These are phyloP conservation scores for Candida odintsovae DNA, from an alignment of 805 yeast genomes.

Conservation along the genomic window DNA sequence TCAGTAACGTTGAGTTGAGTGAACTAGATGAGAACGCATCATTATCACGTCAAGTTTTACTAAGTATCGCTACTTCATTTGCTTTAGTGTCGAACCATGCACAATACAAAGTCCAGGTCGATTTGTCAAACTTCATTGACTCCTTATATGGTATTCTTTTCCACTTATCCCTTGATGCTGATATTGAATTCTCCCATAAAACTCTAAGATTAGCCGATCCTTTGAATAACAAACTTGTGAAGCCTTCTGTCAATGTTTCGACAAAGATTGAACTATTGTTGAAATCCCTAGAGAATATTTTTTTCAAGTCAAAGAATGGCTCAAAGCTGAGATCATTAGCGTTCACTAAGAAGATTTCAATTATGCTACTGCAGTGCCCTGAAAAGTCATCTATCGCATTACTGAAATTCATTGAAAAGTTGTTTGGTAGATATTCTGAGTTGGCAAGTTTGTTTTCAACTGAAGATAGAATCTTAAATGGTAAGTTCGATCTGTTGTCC, in stretches of 20 bases:
- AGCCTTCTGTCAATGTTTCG: constrained; percentile 77
- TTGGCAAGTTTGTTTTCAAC: constrained; percentile 75
- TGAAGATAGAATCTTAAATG: constrained; percentile 84
- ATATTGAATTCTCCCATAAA: constrained; percentile 80
- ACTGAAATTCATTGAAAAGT: constrained; percentile 70
- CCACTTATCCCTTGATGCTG: constrained; percentile 69
- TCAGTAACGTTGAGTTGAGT: constrained; percentile 42
- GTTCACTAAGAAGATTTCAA: constrained; percentile 74
- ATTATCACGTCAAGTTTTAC: constrained; percentile 59
- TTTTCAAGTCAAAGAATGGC: constrained; percentile 70
- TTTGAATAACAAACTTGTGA: constrained; percentile 37
- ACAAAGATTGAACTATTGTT: constrained; percentile 84
- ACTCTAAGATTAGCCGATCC: constrained; percentile 80
- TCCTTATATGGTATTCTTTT: constrained; percentile 66
- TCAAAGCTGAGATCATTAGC: constrained; percentile 65
- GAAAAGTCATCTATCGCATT: constrained; percentile 81
- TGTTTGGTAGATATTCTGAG: constrained; percentile 65
- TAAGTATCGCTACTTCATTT: constrained; percentile 87
- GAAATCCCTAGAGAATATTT: constrained; percentile 72
- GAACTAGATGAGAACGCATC: constrained; percentile 35
- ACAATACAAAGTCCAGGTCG: constrained; percentile 68
- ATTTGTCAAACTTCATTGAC: constrained; percentile 73
- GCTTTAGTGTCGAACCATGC: constrained; percentile 74
- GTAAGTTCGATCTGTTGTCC: constrained; percentile 60
- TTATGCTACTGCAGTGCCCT: constrained; percentile 67